phyloP scores from a whole-genome alignment of 1,284 basidiomycete genomes.

The Heimioporus retisporus region DNA sequence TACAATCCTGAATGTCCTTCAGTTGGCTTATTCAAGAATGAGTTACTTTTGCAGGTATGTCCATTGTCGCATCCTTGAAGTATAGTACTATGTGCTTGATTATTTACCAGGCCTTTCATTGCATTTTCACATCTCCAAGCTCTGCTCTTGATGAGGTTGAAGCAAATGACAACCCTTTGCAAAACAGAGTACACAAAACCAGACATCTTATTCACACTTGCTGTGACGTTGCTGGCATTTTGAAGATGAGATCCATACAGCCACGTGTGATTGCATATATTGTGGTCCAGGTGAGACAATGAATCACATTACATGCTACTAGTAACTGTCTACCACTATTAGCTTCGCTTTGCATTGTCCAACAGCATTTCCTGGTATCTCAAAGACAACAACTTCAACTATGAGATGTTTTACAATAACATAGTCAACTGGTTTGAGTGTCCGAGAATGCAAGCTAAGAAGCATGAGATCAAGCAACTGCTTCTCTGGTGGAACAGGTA shows the following conservation, averaged over 20 bases:
- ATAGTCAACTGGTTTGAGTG: neutral
- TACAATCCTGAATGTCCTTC: conserved; percentile 24
- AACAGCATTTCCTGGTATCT: neutral
- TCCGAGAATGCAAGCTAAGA: neutral
- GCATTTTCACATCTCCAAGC: conserved; percentile 42
- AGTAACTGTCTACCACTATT: neutral
- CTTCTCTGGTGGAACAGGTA: neutral
- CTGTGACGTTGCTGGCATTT: conserved; percentile 5
- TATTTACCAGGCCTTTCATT: conserved; percentile 27
- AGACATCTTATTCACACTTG: neutral
- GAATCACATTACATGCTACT: neutral
- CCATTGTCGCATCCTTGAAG: too few relatives aligned
- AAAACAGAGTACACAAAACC: neutral
- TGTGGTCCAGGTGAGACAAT: conserved; percentile 18
- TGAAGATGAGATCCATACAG: conserved; percentile 17
- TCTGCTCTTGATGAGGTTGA: conserved; percentile 25
- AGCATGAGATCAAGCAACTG: neutral
- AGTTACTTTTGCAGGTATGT: conserved; percentile 33
- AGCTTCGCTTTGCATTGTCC: neutral
- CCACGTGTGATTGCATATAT: conserved; percentile 23
- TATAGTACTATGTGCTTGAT: too few relatives aligned
- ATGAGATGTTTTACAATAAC: neutral
- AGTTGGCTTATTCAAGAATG: conserved; percentile 33
- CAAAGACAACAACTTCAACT: neutral
- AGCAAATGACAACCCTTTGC: neutral